phyloP scores from a whole-genome alignment of 306 rosid species.

The Hippophae tibetana region DNA sequence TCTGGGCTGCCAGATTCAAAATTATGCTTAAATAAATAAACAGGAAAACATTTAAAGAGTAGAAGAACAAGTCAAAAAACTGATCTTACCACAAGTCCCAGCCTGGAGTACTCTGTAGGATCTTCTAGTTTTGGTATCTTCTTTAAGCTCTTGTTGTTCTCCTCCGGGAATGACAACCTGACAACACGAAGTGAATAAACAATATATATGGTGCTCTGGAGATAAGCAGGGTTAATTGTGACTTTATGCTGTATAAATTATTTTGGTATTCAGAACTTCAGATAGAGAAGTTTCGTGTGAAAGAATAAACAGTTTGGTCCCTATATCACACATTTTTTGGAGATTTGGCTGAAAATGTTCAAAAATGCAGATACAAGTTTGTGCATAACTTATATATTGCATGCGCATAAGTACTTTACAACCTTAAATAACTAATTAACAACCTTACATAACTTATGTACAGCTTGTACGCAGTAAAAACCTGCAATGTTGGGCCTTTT shows the following conservation, averaged over 20 bases:
- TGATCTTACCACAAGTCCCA: conserved; percentile 65
- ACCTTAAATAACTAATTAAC: no score
- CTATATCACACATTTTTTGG: no score
- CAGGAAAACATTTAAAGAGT: conserved; percentile 13
- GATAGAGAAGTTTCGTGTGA: neutral
- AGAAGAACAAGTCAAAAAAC: conserved; percentile 12
- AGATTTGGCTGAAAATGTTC: no score
- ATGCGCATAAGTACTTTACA: no score
- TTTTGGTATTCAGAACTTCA: neutral
- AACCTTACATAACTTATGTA: no score
- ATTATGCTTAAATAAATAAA: conserved; percentile 27
- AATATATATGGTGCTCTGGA: conserved; percentile 3
- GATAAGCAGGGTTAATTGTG: neutral
- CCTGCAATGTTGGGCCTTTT: no score
- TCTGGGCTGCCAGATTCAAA: conserved; percentile 58
- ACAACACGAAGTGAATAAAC: conserved; percentile 6
- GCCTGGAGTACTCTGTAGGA: conserved; percentile 50
- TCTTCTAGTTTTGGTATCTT: conserved; percentile 79
- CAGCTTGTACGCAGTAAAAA: no score
- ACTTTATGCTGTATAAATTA: neutral
- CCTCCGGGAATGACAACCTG: conserved; percentile 82
- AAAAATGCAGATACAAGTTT: no score
- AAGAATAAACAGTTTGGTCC: neutral
- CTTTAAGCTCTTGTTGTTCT: conserved; percentile 49
- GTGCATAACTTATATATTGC: no score